Base-by-base conservation (phyloP, 2,329 filamentous ascomycete genomes). In the Beauveria caledonica region DNA sequence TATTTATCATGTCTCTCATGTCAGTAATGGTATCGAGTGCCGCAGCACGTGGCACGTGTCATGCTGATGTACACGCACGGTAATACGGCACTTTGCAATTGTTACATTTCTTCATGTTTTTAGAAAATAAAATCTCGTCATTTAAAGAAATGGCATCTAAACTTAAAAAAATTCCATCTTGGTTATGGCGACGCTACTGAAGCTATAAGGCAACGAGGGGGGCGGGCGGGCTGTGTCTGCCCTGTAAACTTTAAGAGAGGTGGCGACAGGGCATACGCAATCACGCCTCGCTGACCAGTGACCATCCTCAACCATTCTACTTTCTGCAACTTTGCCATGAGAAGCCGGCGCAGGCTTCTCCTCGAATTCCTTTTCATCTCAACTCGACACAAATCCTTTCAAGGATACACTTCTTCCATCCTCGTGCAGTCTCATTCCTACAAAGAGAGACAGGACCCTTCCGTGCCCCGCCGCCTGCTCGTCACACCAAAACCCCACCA, bases 181-280 rank as follows among this genome's bases (percentile, higher is more conserved):
- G 23, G 23, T 23, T 23, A 23, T 23, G 3, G 23, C 23, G 23
- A 23, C 33, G 33, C 33, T 13, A 15, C 33, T 2, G 44, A 40
- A 36, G 10, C 11, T 11, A 15, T 10, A 6, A 15, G 27, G 29
- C 33, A 36, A 2, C 33, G 11, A 36, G 33, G 13, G 33, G 33
- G 29, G 29, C 44, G 17, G 33, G 52, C 25, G 44, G 29, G 13
- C 23, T 33, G 27, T 45, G 10, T n/a, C 44, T 36, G 23, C 42
- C 40, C 23, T 25, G 23, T n/a, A 10, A 19, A n/a, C n/a, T n/a
- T 25, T 1, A 36, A 13, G 40, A 40, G 42, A 33, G 25, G 56
- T 59, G 56, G 56, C 56, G 60, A 61, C 60, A 57, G 29, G 60
- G 60, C 60, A 61, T 61, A 61, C 60, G 60, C 60, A 61, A 61